Percentiles rank a stretch among this genome's conserved stretches.
These are phyloP conservation scores for Tetracladium setigerum DNA, from an alignment of 495 filamentous ascomycete genomes.

Conservation along the genomic window DNA sequence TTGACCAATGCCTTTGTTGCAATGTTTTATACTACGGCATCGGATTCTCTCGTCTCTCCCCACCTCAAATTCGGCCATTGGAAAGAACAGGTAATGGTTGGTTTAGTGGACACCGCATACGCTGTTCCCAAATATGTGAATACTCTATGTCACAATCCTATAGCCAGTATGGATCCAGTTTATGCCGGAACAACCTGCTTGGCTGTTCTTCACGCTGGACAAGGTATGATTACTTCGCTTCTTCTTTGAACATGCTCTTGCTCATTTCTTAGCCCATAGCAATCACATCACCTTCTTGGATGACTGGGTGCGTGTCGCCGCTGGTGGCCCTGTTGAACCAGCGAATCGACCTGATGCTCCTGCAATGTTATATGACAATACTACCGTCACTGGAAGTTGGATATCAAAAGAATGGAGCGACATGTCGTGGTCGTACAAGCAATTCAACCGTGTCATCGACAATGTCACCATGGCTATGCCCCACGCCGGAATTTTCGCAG, in stretches of 20 bases:
- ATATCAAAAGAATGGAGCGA: conserved; percentile 40
- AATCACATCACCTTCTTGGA: conserved; percentile 40
- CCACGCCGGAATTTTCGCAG: conserved; percentile 55
- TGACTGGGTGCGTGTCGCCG: conserved; percentile 39
- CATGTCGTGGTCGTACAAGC: conserved; percentile 35
- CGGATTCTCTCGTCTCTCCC: conserved; percentile 62
- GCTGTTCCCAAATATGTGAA: conserved; percentile 47
- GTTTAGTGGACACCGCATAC: conserved; percentile 49
- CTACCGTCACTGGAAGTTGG: conserved; percentile 54
- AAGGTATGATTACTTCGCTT: conserved; percentile 19
- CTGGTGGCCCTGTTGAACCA: conserved; percentile 31
- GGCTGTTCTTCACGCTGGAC: conserved; percentile 53
- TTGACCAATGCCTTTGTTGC: conserved; percentile 52
- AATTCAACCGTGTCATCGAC: conserved; percentile 48
- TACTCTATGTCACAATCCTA: conserved; percentile 50
- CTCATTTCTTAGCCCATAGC: conserved; percentile 34
- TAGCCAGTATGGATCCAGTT: conserved; percentile 31
- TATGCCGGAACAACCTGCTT: conserved; percentile 48
- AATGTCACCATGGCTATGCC: conserved; percentile 72
- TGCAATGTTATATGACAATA: conserved; percentile 57
- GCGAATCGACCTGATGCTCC: conserved; percentile 39
- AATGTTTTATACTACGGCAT: conserved; percentile 67
- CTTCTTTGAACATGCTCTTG: neutral
- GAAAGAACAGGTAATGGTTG: conserved; percentile 36
- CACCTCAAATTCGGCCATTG: conserved; percentile 47